Base-by-base conservation (phyloP, 2,329 filamentous ascomycete species). In the Dryadomyces quercus-mongolicae region DNA sequence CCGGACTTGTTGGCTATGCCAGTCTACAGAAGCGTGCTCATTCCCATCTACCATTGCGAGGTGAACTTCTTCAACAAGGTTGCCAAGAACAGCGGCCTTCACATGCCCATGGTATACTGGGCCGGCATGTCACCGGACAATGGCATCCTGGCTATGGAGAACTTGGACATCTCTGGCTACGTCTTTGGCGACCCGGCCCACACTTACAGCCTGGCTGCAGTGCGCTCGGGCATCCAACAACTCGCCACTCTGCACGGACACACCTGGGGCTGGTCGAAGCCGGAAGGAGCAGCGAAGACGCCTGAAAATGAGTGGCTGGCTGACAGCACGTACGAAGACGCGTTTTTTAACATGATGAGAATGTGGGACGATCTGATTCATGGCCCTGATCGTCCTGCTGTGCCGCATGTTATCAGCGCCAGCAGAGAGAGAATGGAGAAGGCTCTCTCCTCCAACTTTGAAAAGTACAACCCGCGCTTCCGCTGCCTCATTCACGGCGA, bases 101-200 rank as follows among this genome's bases (percentile, higher is more conserved):
- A 54, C 13, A 49, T 60, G 12, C 58, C 57, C 13, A 55, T 47
- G 16, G 56, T 51, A 55, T 56, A 51, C 46, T 54, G 52, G 56
- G 55, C 55, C 31, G 59, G 60, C 57, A 59, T 68, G 53, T 40
- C 46, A 31, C 63, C 62, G 57, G 49, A 56, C 16, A 67, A 68
- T 6, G 80, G 95, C 54, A 73, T 84, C 48, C 81, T 82, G 56
- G 73, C 95, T 21, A 81, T 82, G 48, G 77, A 79, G 55, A 82
- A 86, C 5, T 94, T 90, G 62, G 43, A 7, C 5, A 77, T 73
- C 20, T 70, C 73, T n/a, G 47, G 34, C 60, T 70, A 66, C 61
- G 63, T 63, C 0, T 80, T 76, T 2, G 77, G 75, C n/a, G 60
- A 64, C 46, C 60, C 63, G 9, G 63, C 79, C 20, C 62, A 63